Conservation (phyloP, 2,329 filamentous ascomycete genomes). For the Diaporthe vaccinii region DNA sequence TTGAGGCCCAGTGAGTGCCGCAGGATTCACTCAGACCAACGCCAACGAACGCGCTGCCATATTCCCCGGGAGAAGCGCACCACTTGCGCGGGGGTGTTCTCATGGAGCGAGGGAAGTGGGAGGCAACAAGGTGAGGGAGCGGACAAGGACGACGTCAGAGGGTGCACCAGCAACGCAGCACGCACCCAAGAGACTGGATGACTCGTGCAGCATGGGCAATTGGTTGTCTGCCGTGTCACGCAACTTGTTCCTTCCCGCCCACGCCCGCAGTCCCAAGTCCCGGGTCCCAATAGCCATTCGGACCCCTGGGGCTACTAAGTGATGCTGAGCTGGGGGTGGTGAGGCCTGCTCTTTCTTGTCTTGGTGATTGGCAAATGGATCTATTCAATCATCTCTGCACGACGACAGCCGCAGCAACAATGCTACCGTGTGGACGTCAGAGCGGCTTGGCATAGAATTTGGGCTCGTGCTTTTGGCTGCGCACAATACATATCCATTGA, state of each 20-base stretch:
- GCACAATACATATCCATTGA: background rate
- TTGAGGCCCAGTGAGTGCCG: conserved; percentile 1
- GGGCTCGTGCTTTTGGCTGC: background rate
- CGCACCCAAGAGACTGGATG: conserved; percentile 22
- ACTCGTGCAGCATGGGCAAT: conserved; percentile 20
- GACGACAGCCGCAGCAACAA: conserved; percentile 7
- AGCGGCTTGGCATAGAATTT: conserved; percentile 1
- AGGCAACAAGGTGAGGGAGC: background rate
- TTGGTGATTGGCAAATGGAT: background rate
- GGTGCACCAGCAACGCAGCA: background rate
- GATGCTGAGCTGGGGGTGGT: background rate
- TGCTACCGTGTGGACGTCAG: conserved; percentile 9
- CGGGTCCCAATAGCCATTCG: background rate
- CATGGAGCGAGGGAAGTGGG: background rate
- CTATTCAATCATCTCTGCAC: background rate
- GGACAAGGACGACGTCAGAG: conserved; percentile 9
- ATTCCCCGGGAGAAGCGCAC: background rate
- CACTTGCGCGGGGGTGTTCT: background rate
- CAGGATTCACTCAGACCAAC: conserved; percentile 6
- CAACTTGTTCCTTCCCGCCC: background rate
- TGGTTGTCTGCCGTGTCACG: conserved; percentile 15
- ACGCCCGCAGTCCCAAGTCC: background rate
- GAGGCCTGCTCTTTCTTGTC: background rate
- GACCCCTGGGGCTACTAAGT: background rate
- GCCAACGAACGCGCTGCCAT: background rate